Conservation (phyloP, 1,284 basidiomycete genomes). For the Cerrena zonata region DNA sequence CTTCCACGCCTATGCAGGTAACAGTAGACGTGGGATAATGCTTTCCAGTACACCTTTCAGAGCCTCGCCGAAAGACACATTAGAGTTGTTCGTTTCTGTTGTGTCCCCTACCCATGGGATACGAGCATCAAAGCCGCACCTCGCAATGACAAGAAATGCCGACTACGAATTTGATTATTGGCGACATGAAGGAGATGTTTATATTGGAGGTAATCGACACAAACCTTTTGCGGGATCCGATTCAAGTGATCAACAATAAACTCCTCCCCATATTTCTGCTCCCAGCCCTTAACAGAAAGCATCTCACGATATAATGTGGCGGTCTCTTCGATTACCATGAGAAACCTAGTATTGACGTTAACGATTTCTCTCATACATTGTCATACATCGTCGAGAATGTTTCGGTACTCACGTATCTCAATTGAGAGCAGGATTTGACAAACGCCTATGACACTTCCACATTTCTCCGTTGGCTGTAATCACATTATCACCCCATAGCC, state of each 20-base stretch:
- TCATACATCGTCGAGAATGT: too few species aligned
- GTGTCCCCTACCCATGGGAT: conserved; percentile 2
- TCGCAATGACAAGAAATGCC: conserved; percentile 10
- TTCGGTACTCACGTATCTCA: background rate
- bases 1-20: conserved; percentile 10
- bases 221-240: conserved; percentile 4
- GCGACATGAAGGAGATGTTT: conserved; percentile 5
- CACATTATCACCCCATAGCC: conserved; percentile 3
- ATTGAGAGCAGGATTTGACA: background rate
- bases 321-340: conserved; percentile 8
- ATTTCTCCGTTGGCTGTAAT: background rate
- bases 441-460: background rate
- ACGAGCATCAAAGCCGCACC: conserved; percentile 11
- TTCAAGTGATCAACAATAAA: conserved; percentile 1
- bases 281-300: conserved; percentile 9
- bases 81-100: background rate
- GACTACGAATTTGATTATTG: conserved; percentile 3
- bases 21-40: conserved; percentile 1
- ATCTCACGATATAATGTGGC: conserved; percentile 10
- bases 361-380: too few species aligned
- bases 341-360: too few species aligned
- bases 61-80: conserved; percentile 4
- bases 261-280: background rate
- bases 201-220: too few species aligned
- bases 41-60: conserved; percentile 5